A percentile compares a stretch with the other conserved stretches of the same genome.
phyloP scores from a whole-genome alignment of 768 basidiomycete species.

The Pulveroboletus sp. region DNA sequence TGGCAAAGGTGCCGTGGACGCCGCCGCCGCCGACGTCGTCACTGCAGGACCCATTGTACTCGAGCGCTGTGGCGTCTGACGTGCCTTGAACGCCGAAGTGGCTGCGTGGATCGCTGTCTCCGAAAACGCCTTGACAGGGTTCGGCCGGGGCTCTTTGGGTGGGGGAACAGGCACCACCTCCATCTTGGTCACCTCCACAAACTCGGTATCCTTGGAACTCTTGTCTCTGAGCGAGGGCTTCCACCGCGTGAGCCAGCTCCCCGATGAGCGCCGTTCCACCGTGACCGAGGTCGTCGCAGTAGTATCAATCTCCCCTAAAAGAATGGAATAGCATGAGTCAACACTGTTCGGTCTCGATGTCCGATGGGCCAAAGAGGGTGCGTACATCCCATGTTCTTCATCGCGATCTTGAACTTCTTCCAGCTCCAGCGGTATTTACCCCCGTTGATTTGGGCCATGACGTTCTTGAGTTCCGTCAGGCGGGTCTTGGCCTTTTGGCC shows the following conservation, averaged over 20 bases:
- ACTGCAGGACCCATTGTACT: slow-evolving; percentile 28
- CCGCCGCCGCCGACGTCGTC: slow-evolving; percentile 8
- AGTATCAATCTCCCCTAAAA: slow-evolving; percentile 65
- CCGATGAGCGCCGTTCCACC: slow-evolving; percentile 47
- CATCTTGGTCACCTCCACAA: slow-evolving; percentile 29
- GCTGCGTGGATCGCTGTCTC: slow-evolving; percentile 31
- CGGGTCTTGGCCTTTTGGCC: slow-evolving; percentile 64
- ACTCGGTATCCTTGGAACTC: slow-evolving; percentile 31
- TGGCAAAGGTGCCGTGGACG: slow-evolving; percentile 10
- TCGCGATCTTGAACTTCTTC: slow-evolving; percentile 78
- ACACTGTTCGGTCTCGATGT: slow-evolving; percentile 1
- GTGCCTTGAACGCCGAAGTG: slow-evolving; percentile 26
- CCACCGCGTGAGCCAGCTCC: slow-evolving; percentile 51
- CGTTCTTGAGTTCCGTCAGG: slow-evolving; percentile 67
- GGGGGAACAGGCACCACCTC: slow-evolving; percentile 6
- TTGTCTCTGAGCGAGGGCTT: slow-evolving; percentile 37
- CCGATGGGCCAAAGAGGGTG: slow-evolving; percentile 11
- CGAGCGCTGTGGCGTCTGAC: slow-evolving; percentile 28
- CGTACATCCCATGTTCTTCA: slow-evolving; percentile 82
- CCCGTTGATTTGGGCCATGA: slow-evolving; percentile 71
- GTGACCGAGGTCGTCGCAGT: slow-evolving; percentile 60
- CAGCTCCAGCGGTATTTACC: slow-evolving; percentile 80
- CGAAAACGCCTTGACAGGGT: slow-evolving; percentile 34
- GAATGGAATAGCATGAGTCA: neutral
- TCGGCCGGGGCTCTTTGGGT: slow-evolving; percentile 32